phyloP scores from a whole-genome alignment of 2,329 filamentous ascomycete species.

The Aureobasidium sp. region DNA sequence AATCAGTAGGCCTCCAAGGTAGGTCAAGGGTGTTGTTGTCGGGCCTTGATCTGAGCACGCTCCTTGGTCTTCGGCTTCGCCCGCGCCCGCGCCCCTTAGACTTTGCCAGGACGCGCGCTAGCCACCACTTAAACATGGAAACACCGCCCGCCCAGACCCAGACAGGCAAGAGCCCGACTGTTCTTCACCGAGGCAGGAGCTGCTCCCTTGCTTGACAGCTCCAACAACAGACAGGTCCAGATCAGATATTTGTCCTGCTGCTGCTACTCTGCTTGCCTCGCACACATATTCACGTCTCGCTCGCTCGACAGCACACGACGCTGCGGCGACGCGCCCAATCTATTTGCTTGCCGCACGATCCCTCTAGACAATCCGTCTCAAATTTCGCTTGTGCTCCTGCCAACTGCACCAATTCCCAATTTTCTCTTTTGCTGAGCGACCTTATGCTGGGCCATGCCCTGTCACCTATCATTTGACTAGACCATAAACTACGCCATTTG shows the following conservation, averaged over 20 bases:
- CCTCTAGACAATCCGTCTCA: neutral
- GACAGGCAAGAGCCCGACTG: neutral
- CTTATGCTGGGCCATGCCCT: neutral
- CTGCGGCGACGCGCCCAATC: neutral
- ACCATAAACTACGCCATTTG: slow-evolving; percentile 14
- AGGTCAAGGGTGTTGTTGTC: slow-evolving; percentile 4
- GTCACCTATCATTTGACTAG: neutral
- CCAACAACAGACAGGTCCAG: neutral
- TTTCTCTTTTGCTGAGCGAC: neutral
- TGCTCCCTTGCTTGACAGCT: slow-evolving; percentile 2
- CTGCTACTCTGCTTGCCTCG: neutral
- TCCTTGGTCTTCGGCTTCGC: neutral
- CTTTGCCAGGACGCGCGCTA: neutral
- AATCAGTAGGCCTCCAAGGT: neutral
- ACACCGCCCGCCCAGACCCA: neutral
- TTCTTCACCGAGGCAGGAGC: neutral
- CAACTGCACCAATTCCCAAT: neutral
- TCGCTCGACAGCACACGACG: neutral
- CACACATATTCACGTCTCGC: neutral
- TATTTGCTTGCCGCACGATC: slow-evolving; percentile 1
- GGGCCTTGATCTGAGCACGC: neutral
- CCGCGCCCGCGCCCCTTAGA: neutral
- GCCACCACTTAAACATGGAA: neutral
- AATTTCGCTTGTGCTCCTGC: slow-evolving; percentile 4
- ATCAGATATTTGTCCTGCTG: neutral